A percentile compares a stretch with the other conserved stretches of the same genome.
Conservation (phyloP, 805 yeast genomes). For the Ogataea saltuana region DNA sequence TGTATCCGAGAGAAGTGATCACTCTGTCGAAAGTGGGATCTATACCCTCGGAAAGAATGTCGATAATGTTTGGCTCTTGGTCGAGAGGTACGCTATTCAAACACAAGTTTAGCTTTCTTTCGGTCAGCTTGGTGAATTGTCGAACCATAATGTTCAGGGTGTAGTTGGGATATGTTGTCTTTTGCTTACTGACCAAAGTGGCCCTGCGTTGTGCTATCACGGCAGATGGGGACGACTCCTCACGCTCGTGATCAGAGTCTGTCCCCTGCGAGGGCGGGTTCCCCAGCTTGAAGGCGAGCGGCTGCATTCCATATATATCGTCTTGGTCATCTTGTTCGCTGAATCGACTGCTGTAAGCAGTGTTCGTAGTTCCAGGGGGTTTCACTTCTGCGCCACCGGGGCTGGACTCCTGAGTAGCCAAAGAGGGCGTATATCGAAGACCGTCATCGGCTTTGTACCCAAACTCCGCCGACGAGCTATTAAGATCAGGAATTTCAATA, state of each 20-base stretch:
- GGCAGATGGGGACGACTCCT: constrained; percentile 18
- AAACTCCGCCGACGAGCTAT: constrained; percentile 8
- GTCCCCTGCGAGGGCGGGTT: constrained; percentile 16
- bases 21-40: constrained; percentile 87
- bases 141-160: constrained; percentile 93
- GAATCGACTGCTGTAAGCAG: too few relatives aligned
- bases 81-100: constrained; percentile 60
- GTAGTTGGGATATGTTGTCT: constrained; percentile 72
- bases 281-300: constrained; percentile 31
- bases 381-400: too few relatives aligned
- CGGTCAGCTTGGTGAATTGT: constrained; percentile 93
- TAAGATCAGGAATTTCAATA: constrained; percentile 30
- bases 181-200: constrained; percentile 34
- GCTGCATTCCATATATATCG: constrained; percentile 28
- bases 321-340: constrained; percentile 10
- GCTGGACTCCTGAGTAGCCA: too few relatives aligned
- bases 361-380: too few relatives aligned
- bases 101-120: constrained; percentile 76
- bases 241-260: constrained; percentile 4
- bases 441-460: neutral
- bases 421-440: neutral
- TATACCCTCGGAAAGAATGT: constrained; percentile 77
- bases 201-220: constrained; percentile 54
- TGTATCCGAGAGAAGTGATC: constrained; percentile 82
- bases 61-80: constrained; percentile 77